phyloP scores from a whole-genome alignment of 169 alveolate genomes.

The Plasmodium vinckei region DNA sequence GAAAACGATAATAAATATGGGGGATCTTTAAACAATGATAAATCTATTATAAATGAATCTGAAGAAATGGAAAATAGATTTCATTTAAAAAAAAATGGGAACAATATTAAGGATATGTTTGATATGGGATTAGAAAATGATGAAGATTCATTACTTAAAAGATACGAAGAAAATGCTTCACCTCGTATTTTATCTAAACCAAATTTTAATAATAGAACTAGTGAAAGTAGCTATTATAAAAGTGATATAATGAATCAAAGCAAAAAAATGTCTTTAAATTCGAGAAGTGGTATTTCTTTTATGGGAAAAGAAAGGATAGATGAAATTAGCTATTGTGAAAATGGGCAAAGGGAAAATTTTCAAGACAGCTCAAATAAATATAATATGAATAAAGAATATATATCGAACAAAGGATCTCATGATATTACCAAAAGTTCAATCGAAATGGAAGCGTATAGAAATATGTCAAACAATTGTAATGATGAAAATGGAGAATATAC shows the following conservation, averaged over 20 bases:
- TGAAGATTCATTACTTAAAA: slow-evolving; percentile 67
- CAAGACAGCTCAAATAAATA: slow-evolving; percentile 17
- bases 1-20: slow-evolving; percentile 1
- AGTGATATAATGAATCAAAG: slow-evolving; percentile 13
- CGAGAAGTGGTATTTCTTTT: not conserved
- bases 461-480: too few species aligned
- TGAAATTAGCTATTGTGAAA: not conserved
- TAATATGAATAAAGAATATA: slow-evolving; percentile 9
- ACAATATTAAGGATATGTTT: slow-evolving; percentile 12
- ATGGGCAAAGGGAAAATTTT: slow-evolving; percentile 1
- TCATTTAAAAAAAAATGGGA: slow-evolving; percentile 7
- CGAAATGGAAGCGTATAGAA: too few species aligned
- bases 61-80: not conserved
- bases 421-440: not conserved
- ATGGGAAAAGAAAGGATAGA: slow-evolving; percentile 3
- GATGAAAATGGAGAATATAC: too few species aligned
- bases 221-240: slow-evolving; percentile 59
- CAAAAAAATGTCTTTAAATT: slow-evolving; percentile 10
- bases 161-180: slow-evolving; percentile 68
- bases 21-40: not conserved
- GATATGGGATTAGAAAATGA: slow-evolving; percentile 24
- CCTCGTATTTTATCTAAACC: slow-evolving; percentile 74
- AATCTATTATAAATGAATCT: slow-evolving; percentile 17
- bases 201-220: slow-evolving; percentile 24
- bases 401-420: slow-evolving; percentile 1